Evolutionary conservation across 78 protist genomes (phyloP).

Genomic region (Cavenderia fasciculata): DNA sequence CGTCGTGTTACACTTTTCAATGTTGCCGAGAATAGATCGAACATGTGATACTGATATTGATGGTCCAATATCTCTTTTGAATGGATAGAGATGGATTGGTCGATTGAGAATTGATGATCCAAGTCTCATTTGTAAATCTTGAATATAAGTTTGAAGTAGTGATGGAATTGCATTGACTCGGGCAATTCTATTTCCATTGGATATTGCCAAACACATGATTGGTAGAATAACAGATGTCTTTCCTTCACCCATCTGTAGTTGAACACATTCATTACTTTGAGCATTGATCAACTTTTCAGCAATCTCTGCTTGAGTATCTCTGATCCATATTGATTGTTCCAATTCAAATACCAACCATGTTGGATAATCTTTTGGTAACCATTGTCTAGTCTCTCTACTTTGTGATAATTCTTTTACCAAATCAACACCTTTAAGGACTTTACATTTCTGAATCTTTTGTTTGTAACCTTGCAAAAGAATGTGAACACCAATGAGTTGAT

Average conservation of each 20-base stretch:
- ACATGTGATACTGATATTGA: too few species aligned
- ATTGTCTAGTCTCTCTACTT: neutral
- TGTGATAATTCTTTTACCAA: neutral
- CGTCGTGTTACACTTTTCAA: neutral
- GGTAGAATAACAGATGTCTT: conserved; percentile 4
- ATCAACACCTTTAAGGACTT: neutral
- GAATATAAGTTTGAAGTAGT: neutral
- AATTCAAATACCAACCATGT: neutral
- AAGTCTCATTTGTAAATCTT: neutral
- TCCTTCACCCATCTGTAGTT: conserved; percentile 19
- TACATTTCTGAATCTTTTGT: neutral
- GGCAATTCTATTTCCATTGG: neutral
- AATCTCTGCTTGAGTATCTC: conserved; percentile 1
- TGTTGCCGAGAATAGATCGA: neutral
- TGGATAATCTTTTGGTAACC: neutral
- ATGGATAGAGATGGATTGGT: conserved; percentile 5
- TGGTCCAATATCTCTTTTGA: neutral
- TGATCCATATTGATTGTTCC: neutral
- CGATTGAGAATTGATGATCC: neutral
- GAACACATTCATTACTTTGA: neutral
- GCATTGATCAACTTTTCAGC: neutral
- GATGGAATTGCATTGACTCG: neutral
- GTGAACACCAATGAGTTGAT: neutral
- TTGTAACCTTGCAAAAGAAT: neutral
- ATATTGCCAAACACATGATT: neutral